Base-by-base conservation (phyloP, 306 rosid species). In the Cicer yamashitae region DNA sequence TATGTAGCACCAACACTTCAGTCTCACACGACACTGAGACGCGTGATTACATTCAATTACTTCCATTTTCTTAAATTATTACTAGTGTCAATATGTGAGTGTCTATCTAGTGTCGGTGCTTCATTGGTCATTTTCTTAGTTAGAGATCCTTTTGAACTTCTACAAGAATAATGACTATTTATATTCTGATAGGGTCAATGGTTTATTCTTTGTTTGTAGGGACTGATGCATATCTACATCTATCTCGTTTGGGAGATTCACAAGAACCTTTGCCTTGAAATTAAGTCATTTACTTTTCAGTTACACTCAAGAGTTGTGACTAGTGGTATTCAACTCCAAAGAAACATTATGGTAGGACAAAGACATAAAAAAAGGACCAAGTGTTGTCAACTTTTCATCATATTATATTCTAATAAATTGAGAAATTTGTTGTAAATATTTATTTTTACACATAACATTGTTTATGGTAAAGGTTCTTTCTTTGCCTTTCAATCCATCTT, bases 191-290 rank as follows among this genome's bases (percentile, higher is more conserved):
- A 11, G 20, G 40, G 1, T 59, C 71, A 34, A 60, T 46, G 70
- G 59, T 71, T 66, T 13, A 62, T 69, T 59, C n/a, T 77, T 70
- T 38, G 30, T 86, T 70, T 38, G 30, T 86, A 93, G 98, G 97
- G 34, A 93, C 97, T 5, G 97, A 93, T 82, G 98, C 97, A 45
- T 93, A 89, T 84, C 98, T 93, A 57, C 98, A 91, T 77, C 71
- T 93, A 71, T 93, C 98, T 54, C 97, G 97, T 66, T 76, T 91
- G 82, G 97, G 97, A 81, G 96, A 91, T 87, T 93, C 97, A 18
- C 92, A 93, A 77, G 97, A 93, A 53, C 97, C 98, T 48, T 73
- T 93, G 82, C 84, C 96, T 12, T 93, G 85, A 89, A 65, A 63
- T 20, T 15, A 11, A 13, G 46, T 50, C 8, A 7, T 48, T 70